A percentile compares a stretch with the other conserved stretches of the same genome.
These are phyloP conservation scores for Medicago arabica DNA, from an alignment of 306 rosid genomes.

Conservation along the genomic window DNA sequence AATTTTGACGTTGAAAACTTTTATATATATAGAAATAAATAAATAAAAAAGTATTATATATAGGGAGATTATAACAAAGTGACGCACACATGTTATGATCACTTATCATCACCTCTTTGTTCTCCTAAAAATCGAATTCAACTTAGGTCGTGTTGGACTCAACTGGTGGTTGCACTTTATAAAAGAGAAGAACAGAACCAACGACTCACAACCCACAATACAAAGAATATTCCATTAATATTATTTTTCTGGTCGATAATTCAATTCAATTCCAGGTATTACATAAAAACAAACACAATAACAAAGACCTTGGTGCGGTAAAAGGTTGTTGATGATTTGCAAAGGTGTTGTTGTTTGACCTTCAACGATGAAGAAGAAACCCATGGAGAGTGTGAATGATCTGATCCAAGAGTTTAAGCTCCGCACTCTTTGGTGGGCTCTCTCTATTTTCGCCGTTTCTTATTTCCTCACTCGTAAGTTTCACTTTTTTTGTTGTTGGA, in stretches of 20 bases:
- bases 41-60: no score
- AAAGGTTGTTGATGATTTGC: not conserved
- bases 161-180: not conserved
- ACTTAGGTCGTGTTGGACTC: not conserved
- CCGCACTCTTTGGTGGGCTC: slow-evolving; percentile 91
- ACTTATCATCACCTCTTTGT: not conserved
- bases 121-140: not conserved
- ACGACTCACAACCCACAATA: not conserved
- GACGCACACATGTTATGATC: not conserved
- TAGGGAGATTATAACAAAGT: not conserved
- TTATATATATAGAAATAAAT: no score
- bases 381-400: slow-evolving; percentile 71
- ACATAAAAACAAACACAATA: not conserved
- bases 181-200: not conserved
- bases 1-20: no score
- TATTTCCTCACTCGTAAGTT: slow-evolving; percentile 81
- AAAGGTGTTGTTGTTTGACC: not conserved
- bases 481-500: no score
- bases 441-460: slow-evolving; percentile 76
- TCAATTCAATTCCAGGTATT: not conserved
- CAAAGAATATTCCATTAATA: not conserved
- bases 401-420: slow-evolving; percentile 82
- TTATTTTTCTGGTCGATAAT: no score
- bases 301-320: slow-evolving; percentile 10
- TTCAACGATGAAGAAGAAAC: slow-evolving; percentile 45